These are phyloP conservation scores for Trichoderma arundinaceum DNA, from an alignment of 2,329 filamentous ascomycete genomes.

Conservation along the genomic window DNA sequence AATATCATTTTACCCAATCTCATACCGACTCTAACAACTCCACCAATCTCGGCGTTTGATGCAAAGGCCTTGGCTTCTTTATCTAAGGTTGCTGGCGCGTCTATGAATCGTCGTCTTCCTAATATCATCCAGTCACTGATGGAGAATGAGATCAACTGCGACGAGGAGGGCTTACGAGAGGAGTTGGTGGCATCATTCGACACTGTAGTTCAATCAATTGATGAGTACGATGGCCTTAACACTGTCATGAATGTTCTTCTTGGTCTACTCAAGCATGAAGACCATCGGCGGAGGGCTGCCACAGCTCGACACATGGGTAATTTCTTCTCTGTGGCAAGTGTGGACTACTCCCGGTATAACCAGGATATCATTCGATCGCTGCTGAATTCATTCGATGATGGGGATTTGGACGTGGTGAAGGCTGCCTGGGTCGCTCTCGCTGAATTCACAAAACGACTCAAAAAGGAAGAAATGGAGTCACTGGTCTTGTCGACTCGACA, in stretches of 20 bases:
- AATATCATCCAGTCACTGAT: slow-evolving; percentile 92
- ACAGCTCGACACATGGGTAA: slow-evolving; percentile 80
- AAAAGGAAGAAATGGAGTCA: slow-evolving; percentile 98
- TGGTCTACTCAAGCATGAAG: slow-evolving; percentile 86
- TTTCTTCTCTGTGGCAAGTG: slow-evolving; percentile 80
- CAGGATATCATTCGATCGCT: slow-evolving; percentile 91
- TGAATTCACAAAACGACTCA: slow-evolving; percentile 85
- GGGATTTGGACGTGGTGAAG: slow-evolving; percentile 83
- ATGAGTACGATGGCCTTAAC: slow-evolving; percentile 95
- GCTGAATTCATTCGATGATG: slow-evolving; percentile 89
- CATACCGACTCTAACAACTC: slow-evolving; percentile 87
- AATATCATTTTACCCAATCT: slow-evolving; percentile 97
- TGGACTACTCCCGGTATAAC: slow-evolving; percentile 95
- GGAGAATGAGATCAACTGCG: slow-evolving; percentile 83
- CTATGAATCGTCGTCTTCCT: slow-evolving; percentile 89
- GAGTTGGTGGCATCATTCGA: slow-evolving; percentile 86
- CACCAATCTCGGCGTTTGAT: slow-evolving; percentile 93
- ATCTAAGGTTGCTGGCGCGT: slow-evolving; percentile 85
- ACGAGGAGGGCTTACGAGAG: slow-evolving; percentile 72
- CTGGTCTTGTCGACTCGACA: slow-evolving; percentile 86
- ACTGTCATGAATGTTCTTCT: slow-evolving; percentile 94
- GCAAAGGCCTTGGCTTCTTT: slow-evolving; percentile 91
- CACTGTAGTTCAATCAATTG: slow-evolving; percentile 87
- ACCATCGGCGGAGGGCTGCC: slow-evolving; percentile 80
- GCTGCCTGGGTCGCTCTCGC: slow-evolving; percentile 85